Evolutionary conservation across 2,329 filamentous ascomycete species (phyloP).

Genomic region (Xylaria sp.): DNA sequence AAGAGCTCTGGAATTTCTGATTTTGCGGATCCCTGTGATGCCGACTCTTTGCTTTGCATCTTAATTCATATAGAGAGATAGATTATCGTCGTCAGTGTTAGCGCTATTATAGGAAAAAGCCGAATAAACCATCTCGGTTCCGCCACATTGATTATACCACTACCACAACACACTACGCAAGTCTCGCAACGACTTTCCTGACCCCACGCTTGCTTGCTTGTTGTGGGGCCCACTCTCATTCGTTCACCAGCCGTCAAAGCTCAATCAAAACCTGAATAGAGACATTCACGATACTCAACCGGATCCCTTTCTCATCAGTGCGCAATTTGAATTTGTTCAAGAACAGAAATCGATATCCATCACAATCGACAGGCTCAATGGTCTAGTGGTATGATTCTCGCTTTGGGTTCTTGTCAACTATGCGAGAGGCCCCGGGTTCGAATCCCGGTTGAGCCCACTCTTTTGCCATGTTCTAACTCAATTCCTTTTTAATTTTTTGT

Average conservation of each 20-base stretch:
- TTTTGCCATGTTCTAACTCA: neutral
- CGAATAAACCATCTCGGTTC: too few species aligned
- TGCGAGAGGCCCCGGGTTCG: constrained; percentile 38
- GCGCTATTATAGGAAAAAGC: too few species aligned
- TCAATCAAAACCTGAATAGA: too few species aligned
- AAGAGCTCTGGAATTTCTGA: too few species aligned
- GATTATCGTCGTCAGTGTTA: too few species aligned
- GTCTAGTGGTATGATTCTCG: constrained; percentile 40
- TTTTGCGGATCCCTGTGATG: too few species aligned
- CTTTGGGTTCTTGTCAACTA: constrained; percentile 30
- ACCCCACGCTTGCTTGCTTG: too few species aligned
- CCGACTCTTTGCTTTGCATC: too few species aligned
- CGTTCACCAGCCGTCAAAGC: too few species aligned
- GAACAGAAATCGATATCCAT: neutral
- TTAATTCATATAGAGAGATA: too few species aligned
- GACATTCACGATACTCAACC: too few species aligned
- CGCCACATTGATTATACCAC: neutral
- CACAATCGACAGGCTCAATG: constrained; percentile 14
- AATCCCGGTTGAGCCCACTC: constrained; percentile 30
- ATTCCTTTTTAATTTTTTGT: neutral
- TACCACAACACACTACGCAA: neutral
- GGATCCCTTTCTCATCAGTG: neutral
- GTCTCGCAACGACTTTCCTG: neutral
- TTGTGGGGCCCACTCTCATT: too few species aligned
- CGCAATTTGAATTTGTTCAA: neutral